These are phyloP conservation scores for Penicillium silybi DNA, from an alignment of 495 filamentous ascomycete genomes.

Conservation along the genomic window DNA sequence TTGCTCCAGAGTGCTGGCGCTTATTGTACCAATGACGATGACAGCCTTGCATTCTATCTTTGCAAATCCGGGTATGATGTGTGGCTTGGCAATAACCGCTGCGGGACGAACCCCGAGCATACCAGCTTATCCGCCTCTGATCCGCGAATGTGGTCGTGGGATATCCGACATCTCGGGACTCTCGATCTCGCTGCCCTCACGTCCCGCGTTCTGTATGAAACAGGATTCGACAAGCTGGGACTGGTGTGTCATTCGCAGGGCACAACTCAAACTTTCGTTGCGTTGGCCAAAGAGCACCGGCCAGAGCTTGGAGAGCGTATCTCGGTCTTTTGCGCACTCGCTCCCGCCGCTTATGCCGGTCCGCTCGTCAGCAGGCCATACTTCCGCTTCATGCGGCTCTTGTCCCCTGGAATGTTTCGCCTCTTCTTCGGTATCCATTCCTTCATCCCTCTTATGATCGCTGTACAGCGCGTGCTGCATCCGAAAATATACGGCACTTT, in stretches of 20 bases:
- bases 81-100: constrained; percentile 94
- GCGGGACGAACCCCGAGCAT: constrained; percentile 78
- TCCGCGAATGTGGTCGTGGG: constrained; percentile 97
- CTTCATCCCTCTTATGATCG: constrained; percentile 95
- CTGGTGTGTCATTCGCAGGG: constrained; percentile 89
- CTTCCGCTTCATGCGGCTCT: constrained; percentile 85
- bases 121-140: constrained; percentile 64
- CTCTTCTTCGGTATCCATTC: constrained; percentile 88
- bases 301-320: constrained; percentile 82
- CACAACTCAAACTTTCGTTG: constrained; percentile 85
- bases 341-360: constrained; percentile 88
- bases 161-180: constrained; percentile 89
- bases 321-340: constrained; percentile 88
- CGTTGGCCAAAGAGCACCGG: constrained; percentile 86
- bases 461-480: constrained; percentile 64
- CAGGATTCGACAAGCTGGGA: constrained; percentile 77
- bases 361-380: constrained; percentile 82
- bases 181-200: constrained; percentile 88
- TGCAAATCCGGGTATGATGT: constrained; percentile 94
- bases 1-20: constrained; percentile 83
- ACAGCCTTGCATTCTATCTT: constrained; percentile 85
- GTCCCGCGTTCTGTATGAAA: constrained; percentile 76
- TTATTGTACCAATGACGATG: constrained; percentile 87
- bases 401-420: constrained; percentile 72
- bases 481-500: constrained; percentile 72